phyloP scores from a whole-genome alignment of 2,329 filamentous ascomycete genomes.

The Fusarium penzigii region DNA sequence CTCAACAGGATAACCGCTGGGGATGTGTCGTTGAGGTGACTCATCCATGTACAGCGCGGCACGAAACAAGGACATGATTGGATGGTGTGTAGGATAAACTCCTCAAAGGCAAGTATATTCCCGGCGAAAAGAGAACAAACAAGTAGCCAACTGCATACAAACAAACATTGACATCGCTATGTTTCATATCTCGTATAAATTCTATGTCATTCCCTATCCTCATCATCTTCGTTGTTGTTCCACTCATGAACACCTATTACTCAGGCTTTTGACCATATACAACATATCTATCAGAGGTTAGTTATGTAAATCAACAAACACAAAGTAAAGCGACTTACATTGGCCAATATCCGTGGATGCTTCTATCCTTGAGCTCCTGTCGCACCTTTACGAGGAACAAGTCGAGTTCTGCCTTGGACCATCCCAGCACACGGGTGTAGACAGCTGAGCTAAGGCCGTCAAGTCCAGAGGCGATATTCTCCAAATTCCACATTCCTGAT shows the following conservation, averaged over 20 bases:
- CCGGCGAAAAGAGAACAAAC: no score
- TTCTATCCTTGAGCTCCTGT: constrained; percentile 25
- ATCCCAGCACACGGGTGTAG: constrained; percentile 30
- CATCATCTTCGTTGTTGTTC: not conserved
- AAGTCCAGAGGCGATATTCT: constrained; percentile 23
- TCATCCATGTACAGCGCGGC: no score
- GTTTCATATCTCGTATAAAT: no score
- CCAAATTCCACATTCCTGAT: constrained; percentile 31
- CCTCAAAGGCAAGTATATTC: no score
- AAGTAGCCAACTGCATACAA: no score
- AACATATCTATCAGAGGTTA: constrained; percentile 5
- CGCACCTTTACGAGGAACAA: constrained; percentile 27
- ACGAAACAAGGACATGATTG: no score
- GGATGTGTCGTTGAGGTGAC: no score
- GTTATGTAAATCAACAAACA: fast-evolving
- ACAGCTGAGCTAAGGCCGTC: constrained; percentile 32
- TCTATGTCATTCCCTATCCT: not conserved
- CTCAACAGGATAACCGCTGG: no score
- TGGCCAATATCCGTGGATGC: constrained; percentile 30
- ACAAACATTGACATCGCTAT: no score
- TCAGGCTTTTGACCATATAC: constrained; percentile 14
- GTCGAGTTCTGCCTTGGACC: constrained; percentile 27
- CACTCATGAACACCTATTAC: not conserved
- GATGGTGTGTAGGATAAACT: no score
- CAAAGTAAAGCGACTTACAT: constrained; percentile 20